Evolutionary conservation across 768 basidiomycete species (phyloP), one percentile per base, ranked within the genome.

Genomic region (Sutorius australiensis): DNA sequence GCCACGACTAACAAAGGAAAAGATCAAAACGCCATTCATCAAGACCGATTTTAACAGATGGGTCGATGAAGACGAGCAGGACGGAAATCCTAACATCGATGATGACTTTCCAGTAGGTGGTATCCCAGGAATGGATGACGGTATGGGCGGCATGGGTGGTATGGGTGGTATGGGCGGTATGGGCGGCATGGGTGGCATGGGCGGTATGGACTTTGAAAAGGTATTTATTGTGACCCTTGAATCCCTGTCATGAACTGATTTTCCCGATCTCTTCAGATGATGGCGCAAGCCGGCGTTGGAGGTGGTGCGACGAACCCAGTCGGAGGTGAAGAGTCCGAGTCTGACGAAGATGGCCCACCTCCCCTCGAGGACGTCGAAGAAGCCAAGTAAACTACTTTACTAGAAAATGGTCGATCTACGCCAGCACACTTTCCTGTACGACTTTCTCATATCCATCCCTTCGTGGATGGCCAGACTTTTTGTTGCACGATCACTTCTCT

Each of bases 21-120:
- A 93, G 71, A 65, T 81, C 55, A 90, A 81, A 72, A 83, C 78
- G 46, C 75, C 84, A 52, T 95, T 82, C 73, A 75, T 98, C 71
- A 98, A 97, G 80, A 97, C 93, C 41, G 92, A 98, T 71, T 98
- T 98, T 69, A 77, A 77, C 59, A 95, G 90, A 75, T 98, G 94
- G 94, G 87, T 89, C 38, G 95, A 98, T 65, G 95, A 98, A 75
- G 95, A 98, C 67, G 95, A 98, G 68, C 95, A 98, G 73, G 88
- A 90, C 37, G 87, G 77, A 46, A 79, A 72, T 21, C 60, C 69
- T 2, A 65, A 57, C 9, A 53, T 74, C n/a, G 67, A 71, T 2
- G 83, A 84, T 3, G 54, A 64, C 5, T 56, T 67, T 32, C 67
- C 54, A 5, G 51, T 61, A 39, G 71, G 71, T 37, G 73, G 67